Evolutionary conservation across 495 filamentous ascomycete genomes (phyloP), one percentile per base, ranked within the genome.

Genomic region (Zalerion maritima): DNA sequence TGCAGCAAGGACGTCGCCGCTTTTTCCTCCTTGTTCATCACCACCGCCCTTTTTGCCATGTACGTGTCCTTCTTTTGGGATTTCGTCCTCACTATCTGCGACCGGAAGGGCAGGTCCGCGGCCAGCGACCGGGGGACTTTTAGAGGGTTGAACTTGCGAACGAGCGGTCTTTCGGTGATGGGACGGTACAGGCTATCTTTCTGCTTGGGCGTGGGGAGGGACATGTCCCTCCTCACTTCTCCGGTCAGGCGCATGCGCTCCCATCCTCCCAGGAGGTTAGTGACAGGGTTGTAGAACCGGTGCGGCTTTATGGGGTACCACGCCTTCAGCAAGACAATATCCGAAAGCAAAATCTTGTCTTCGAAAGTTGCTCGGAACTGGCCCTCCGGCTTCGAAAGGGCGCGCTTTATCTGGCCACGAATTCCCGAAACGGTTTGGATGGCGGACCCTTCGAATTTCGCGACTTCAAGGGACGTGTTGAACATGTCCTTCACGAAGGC

Each of bases 401-500:
- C 86, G 15, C 81, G 69, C 59, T 97, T 97, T 67, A 97, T 94
- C 50, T 94, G 89, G 39, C 89, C 89, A 12, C 89, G 68, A 40
- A 97, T 75, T 21, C 89, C 91, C 3, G 86, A 94, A 15, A 97
- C 89, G 1, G 89, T 97, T 33, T 83, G 79, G 54, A 97, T 87
- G 25, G 78, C 73, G 6, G 89, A 89, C 21, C 89, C 91, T 58
- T 96, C 89, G 45, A 97, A 96, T 55, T 96, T 96, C 50, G 89
- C 87, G 34, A 96, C 84, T 49, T 97, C 89, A 9, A 97, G 67
- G 0, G 81, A 61, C 1, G 76, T 75, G 43, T 69, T 85, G 64
- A 97, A 97, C 89, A 97, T 97, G 52, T 94, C 83, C 49, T 85
- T 87, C 62, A 97, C 89, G 56, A 97, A 96, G 11, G 89, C 84